Percentiles rank a stretch among this genome's conserved stretches.
These are phyloP conservation scores for Clonostachys chloroleuca DNA, from an alignment of 2,329 filamentous ascomycete species.

Conservation along the genomic window DNA sequence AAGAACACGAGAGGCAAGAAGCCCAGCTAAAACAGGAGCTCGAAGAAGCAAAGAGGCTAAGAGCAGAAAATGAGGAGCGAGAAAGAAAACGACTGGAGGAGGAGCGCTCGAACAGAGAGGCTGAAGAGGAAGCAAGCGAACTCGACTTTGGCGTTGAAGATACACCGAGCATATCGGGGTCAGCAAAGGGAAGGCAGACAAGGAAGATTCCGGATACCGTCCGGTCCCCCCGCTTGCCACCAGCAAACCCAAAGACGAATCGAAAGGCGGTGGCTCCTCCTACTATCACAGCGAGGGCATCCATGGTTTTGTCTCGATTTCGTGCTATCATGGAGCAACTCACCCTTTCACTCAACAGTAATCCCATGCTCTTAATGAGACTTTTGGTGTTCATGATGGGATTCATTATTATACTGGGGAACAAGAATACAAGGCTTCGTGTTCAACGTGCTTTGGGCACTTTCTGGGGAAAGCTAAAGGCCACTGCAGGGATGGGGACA, in stretches of 20 bases:
- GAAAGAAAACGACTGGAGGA: constrained; percentile 49
- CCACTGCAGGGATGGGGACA: constrained; percentile 91
- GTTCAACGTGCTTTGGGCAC: constrained; percentile 63
- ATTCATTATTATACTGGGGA: constrained; percentile 71
- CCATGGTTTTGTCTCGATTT: constrained; percentile 47
- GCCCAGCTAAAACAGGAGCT: constrained; percentile 51
- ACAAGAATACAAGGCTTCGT: constrained; percentile 70
- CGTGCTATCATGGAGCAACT: constrained; percentile 46
- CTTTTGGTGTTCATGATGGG: constrained; percentile 77
- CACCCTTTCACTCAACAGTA: constrained; percentile 44
- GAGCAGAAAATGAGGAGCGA: constrained; percentile 55
- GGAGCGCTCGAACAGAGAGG: constrained; percentile 41
- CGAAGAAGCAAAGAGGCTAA: constrained; percentile 49
- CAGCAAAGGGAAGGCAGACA: constrained; percentile 2
- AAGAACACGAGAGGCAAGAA: constrained; percentile 50
- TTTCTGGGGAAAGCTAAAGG: constrained; percentile 76
- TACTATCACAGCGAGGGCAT: constrained; percentile 42
- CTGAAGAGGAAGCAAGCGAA: constrained; percentile 44
- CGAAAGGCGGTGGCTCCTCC: constrained; percentile 19
- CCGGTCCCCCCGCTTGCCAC: constrained; percentile 14
- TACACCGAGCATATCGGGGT: constrained; percentile 29
- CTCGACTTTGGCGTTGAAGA: constrained; percentile 67
- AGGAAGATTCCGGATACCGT: neutral
- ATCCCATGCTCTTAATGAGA: constrained; percentile 51
- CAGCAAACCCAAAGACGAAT: constrained; percentile 14